These are phyloP conservation scores for Escovopsis sp. DNA, from an alignment of 2,329 filamentous ascomycete genomes.

Conservation along the genomic window DNA sequence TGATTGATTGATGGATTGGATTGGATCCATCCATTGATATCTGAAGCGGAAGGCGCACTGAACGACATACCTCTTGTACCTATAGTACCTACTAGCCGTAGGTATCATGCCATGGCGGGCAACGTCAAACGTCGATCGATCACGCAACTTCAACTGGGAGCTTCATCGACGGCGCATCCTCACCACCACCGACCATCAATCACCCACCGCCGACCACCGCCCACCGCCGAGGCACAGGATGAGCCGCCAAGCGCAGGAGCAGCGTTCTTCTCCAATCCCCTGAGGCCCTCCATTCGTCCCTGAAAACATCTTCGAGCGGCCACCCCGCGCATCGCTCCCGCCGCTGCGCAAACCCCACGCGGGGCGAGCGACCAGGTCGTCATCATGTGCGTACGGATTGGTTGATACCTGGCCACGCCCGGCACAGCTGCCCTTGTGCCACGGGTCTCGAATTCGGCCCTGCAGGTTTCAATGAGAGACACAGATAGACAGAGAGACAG, in stretches of 20 bases:
- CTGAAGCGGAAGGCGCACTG: no score
- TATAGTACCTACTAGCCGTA: no score
- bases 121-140: neutral
- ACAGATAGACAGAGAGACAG: neutral
- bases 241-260: slow-evolving; percentile 1
- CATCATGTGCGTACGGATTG: slow-evolving; percentile 14
- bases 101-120: no score
- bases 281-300: neutral
- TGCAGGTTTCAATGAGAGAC: neutral
- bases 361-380: slow-evolving; percentile 5
- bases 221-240: slow-evolving; percentile 1
- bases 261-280: neutral
- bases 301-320: neutral
- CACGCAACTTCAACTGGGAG: neutral
- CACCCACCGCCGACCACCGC: neutral
- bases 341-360: slow-evolving; percentile 7
- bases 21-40: no score
- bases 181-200: no score
- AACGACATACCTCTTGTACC: no score
- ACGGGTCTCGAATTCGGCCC: no score
- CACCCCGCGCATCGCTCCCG: neutral
- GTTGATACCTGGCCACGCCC: neutral
- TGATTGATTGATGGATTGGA: no score
- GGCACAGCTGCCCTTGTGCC: no score
- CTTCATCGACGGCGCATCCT: neutral